Base-by-base conservation (phyloP, 305 asterid species). In the Fraxinus albicans region DNA sequence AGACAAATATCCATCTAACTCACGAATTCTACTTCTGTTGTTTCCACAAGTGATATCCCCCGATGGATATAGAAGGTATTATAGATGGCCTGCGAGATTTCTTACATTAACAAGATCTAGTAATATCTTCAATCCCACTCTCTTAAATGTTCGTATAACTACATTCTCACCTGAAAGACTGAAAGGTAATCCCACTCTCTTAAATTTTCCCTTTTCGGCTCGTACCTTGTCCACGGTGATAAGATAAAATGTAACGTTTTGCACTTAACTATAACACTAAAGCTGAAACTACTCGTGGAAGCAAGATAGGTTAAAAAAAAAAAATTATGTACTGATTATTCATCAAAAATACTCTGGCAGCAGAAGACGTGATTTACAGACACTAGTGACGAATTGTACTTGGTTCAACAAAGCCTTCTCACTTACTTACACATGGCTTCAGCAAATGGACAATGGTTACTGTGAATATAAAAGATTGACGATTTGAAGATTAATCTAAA, bases 281-380 rank as follows among this genome's bases (percentile, higher is more conserved):
- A 77, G 73, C 73, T 72, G 19, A 72, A 31, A 80, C 78, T 65
- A 27, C 73, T 80, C 81, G n/a, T 35, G 27, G 33, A 23, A 69
- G 33, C 15, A 60, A 23, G 8, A 21, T 60, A 23, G 70, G 29
- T n/a, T 0, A 53, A 13, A 12, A 13, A 47, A 13, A 47, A 47
- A 44, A 13, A 42, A 42, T 2, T 44, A 47, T 42, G 50, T 42
- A 42, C 17, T 42, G 53, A 12, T 47, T 13, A 47, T 47, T 2
- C 3, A 19, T 13, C n/a, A 13, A 47, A 47, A 58, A 19, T 19
- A 58, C 27, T n/a, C 69, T 15, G 8, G 25, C 25, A n/a, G 23
- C 2, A 58, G 27, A 19, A 58, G 70, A 60, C 8, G 33, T 63
- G 31, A 63, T 7, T 2, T 63, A 19, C 12, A 23, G 12, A 63